Evolutionary conservation across 805 yeast species (phyloP).

Genomic region (Nakazawaea ambrosiae): DNA sequence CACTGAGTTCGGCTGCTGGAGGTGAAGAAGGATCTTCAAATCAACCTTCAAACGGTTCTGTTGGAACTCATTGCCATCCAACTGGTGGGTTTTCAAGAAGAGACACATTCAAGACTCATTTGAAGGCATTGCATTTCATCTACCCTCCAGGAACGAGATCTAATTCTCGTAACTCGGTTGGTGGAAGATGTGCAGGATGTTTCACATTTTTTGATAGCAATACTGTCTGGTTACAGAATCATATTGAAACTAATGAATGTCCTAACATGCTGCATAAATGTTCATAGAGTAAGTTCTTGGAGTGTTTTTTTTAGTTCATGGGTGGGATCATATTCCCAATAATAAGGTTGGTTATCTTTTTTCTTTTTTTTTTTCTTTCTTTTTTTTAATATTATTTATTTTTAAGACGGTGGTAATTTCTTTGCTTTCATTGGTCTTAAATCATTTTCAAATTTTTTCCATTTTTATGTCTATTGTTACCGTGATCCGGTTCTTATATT

Average conservation of each 20-base stretch:
- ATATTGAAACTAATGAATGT: conserved; percentile 45
- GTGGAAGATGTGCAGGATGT: conserved; percentile 51
- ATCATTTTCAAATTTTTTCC: no score
- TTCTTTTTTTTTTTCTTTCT: no score
- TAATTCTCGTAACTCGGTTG: conserved; percentile 31
- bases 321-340: no score
- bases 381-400: no score
- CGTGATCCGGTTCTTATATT: no score
- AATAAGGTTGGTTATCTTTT: not conserved
- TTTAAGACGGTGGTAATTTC: no score
- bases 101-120: conserved; percentile 53
- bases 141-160: conserved; percentile 51
- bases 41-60: not conserved
- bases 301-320: not conserved
- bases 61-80: conserved; percentile 41
- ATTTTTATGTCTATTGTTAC: no score
- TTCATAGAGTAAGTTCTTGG: not conserved
- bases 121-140: conserved; percentile 48
- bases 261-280: conserved; percentile 12
- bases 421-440: no score
- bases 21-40: not conserved
- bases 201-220: conserved; percentile 41
- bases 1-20: not conserved
- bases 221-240: conserved; percentile 44
- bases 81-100: conserved; percentile 54